A percentile compares a stretch with the other conserved stretches of the same genome.
These are phyloP conservation scores for Diversispora eburnea DNA, from an alignment of 192 early-diverging fungal species.

Conservation along the genomic window DNA sequence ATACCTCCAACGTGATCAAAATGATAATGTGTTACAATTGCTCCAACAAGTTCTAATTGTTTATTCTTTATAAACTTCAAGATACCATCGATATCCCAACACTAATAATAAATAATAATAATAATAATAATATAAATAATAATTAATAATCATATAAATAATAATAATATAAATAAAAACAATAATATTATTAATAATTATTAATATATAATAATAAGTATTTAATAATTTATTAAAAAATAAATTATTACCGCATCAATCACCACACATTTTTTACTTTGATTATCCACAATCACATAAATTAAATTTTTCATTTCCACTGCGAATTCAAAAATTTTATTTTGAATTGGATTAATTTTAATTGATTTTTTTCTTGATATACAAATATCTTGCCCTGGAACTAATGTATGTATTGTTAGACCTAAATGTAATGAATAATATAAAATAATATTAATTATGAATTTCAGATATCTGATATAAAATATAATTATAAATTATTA, in stretches of 20 bases:
- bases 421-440: conserved; percentile 27
- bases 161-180: too few relatives aligned
- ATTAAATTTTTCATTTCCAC: conserved; percentile 81
- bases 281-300: conserved; percentile 72
- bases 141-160: background rate
- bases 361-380: conserved; percentile 35
- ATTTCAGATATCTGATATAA: background rate
- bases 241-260: conserved; percentile 68
- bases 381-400: conserved; percentile 72
- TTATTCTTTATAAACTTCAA: conserved; percentile 53
- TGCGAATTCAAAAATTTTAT: conserved; percentile 73
- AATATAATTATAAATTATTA: too few relatives aligned
- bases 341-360: conserved; percentile 67
- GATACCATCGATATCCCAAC: conserved; percentile 92
- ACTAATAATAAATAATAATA: conserved; percentile 47
- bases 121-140: conserved; percentile 35
- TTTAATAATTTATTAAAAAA: background rate
- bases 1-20: conserved; percentile 85
- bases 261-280: conserved; percentile 68
- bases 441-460: background rate
- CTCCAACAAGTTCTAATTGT: conserved; percentile 66
- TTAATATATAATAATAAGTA: too few relatives aligned
- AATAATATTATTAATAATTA: too few relatives aligned
- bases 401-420: conserved; percentile 62
- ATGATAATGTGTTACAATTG: conserved; percentile 79